A percentile compares a stretch with the other conserved stretches of the same genome.
Evolutionary conservation across 345 rosid species (phyloP).

Genomic region (Diplotaxis tenuifolia): DNA sequence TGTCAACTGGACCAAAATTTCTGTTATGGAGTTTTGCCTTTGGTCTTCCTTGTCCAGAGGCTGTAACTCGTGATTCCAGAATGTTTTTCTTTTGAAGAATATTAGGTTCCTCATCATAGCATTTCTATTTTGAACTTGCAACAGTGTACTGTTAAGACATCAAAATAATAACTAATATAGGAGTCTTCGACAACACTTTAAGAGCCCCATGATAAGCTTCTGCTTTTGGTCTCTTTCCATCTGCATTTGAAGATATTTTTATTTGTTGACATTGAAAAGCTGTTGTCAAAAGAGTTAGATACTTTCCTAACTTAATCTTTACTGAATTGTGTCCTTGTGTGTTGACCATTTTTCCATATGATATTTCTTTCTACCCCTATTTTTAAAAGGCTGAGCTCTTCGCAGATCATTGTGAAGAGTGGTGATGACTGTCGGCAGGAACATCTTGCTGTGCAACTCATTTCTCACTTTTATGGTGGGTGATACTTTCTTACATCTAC

Average conservation of each 20-base stretch:
- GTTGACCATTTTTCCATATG: constrained; percentile 7
- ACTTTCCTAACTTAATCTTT: constrained; percentile 9
- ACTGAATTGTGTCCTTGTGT: constrained; percentile 18
- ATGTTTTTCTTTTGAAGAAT: not conserved
- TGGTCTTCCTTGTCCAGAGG: constrained; percentile 1
- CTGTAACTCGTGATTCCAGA: constrained; percentile 6
- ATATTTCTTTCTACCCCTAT: constrained; percentile 20
- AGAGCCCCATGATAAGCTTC: not conserved
- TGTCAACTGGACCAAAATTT: not conserved
- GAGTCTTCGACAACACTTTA: constrained; percentile 2
- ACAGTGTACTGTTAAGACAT: constrained; percentile 16
- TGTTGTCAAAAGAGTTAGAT: constrained; percentile 12
- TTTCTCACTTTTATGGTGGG: constrained; percentile 95
- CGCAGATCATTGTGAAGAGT: constrained; percentile 84
- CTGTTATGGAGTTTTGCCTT: not conserved
- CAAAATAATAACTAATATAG: not conserved
- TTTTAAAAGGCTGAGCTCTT: constrained; percentile 30
- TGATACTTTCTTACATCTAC: constrained; percentile 22
- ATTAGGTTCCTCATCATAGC: not conserved
- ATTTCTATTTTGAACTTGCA: not conserved
- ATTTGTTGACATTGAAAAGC: constrained; percentile 3
- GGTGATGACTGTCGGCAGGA: constrained; percentile 99
- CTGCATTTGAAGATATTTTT: constrained; percentile 6
- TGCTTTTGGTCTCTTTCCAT: constrained; percentile 9
- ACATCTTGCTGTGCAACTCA: constrained; percentile 98